Evolutionary conservation across 148 eudicot species (phyloP).

Genomic region (Bassia scoparia): DNA sequence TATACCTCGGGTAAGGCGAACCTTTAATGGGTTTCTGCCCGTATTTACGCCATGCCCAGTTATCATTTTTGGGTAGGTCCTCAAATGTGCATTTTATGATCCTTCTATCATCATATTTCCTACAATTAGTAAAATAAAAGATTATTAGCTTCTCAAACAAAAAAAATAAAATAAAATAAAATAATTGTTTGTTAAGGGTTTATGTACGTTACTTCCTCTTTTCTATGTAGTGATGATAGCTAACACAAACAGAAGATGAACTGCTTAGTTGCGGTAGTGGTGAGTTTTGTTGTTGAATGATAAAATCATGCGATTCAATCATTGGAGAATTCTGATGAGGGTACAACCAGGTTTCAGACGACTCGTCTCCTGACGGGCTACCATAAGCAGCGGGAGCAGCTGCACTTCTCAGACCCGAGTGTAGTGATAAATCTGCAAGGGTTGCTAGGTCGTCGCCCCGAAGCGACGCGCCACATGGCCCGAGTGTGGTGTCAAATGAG

Average conservation of each 20-base stretch:
- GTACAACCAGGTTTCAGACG: slow-evolving; percentile 7
- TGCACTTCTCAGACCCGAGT: no score
- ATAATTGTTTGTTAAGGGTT: neutral
- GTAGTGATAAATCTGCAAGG: no score
- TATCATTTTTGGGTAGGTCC: slow-evolving; percentile 42
- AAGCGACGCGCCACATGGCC: no score
- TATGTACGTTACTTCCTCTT: slow-evolving; percentile 11
- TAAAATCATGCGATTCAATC: neutral
- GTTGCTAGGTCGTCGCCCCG: no score
- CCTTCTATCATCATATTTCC: slow-evolving; percentile 45
- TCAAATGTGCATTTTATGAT: slow-evolving; percentile 44
- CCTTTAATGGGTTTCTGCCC: slow-evolving; percentile 94
- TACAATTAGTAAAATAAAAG: slow-evolving; percentile 3
- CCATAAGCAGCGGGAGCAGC: neutral
- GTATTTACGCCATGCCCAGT: slow-evolving; percentile 89
- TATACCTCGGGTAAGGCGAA: slow-evolving; percentile 79
- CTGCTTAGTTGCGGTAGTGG: neutral
- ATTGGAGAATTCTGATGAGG: neutral
- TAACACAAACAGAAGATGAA: neutral
- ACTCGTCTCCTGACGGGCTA: slow-evolving; percentile 21
- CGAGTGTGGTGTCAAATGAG: no score
- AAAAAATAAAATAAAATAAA: neutral
- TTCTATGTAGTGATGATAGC: neutral
- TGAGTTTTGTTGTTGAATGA: neutral
- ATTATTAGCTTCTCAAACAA: neutral